Evolutionary conservation across 2,329 filamentous ascomycete genomes (phyloP).

Genomic region (Fusarium camptoceras): DNA sequence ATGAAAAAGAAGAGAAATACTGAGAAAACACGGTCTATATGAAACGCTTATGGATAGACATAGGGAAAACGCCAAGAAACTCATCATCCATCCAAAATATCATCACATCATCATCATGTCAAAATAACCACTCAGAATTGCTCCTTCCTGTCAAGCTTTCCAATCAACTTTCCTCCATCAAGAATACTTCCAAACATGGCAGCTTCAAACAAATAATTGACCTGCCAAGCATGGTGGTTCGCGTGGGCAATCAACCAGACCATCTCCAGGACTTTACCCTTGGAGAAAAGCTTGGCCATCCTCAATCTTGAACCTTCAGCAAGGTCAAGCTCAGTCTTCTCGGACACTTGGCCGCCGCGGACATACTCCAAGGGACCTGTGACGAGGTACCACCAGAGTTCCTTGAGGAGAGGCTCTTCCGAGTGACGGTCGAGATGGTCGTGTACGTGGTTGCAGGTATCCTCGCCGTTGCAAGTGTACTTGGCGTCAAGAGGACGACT

Average conservation of each 20-base stretch:
- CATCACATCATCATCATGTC: slow-evolving; percentile 11
- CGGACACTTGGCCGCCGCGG: slow-evolving; percentile 26
- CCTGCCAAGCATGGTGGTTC: slow-evolving; percentile 47
- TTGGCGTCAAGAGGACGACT: slow-evolving; percentile 34
- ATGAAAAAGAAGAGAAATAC: no score
- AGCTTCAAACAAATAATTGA: slow-evolving; percentile 49
- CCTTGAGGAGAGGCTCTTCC: slow-evolving; percentile 29
- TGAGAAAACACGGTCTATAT: neutral
- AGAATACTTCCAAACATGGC: slow-evolving; percentile 52
- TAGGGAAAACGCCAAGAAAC: neutral
- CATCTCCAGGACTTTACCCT: slow-evolving; percentile 37
- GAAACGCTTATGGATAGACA: neutral
- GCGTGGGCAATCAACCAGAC: slow-evolving; percentile 44
- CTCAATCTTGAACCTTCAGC: slow-evolving; percentile 35
- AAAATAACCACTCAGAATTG: slow-evolving; percentile 7
- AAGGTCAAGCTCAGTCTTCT: slow-evolving; percentile 17
- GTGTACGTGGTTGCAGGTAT: slow-evolving; percentile 34
- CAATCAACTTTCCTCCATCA: slow-evolving; percentile 45
- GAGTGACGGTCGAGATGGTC: slow-evolving; percentile 7
- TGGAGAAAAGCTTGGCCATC: slow-evolving; percentile 42
- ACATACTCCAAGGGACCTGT: slow-evolving; percentile 33
- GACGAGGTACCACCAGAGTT: slow-evolving; percentile 39
- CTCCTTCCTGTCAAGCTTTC: slow-evolving; percentile 48
- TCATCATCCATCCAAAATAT: neutral
- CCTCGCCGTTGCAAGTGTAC: slow-evolving; percentile 31